Conservation (phyloP, 1,284 basidiomycete genomes). For the Malassezia pachydermatis region DNA sequence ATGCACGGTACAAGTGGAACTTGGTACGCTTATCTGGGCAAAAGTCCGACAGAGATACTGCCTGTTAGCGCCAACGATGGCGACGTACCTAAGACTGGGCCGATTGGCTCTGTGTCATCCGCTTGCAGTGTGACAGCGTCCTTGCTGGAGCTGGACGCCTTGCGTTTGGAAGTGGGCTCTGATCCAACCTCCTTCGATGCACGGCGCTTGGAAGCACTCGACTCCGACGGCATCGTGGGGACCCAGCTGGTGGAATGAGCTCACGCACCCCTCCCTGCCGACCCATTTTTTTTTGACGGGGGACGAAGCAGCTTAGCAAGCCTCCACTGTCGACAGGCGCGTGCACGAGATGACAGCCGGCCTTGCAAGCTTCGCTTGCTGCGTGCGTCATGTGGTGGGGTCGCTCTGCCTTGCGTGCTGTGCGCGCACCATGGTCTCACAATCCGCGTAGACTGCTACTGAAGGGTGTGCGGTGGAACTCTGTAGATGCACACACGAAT, state of each 20-base stretch:
- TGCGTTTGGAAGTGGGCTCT: background rate
- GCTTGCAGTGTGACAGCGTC: background rate
- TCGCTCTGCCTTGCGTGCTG: background rate
- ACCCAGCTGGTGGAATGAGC: too few species aligned
- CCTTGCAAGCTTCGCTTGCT: too few species aligned
- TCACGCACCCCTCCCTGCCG: too few species aligned
- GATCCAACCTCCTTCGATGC: background rate
- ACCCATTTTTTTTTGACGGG: too few species aligned
- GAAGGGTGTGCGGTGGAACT: background rate
- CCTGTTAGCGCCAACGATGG: background rate
- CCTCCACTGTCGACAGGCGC: too few species aligned
- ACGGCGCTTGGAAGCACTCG: constrained; percentile 10
- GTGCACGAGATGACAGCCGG: too few species aligned
- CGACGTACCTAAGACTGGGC: constrained; percentile 11
- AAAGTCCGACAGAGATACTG: constrained; percentile 14
- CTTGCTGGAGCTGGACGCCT: background rate
- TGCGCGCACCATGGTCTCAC: constrained; percentile 1
- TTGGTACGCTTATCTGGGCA: constrained; percentile 1
- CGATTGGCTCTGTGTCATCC: constrained; percentile 1
- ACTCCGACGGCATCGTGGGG: background rate
- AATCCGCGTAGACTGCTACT: too few species aligned
- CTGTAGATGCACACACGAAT: background rate
- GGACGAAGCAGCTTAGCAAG: too few species aligned
- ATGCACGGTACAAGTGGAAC: constrained; percentile 12
- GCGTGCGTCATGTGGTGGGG: background rate